phyloP scores from a whole-genome alignment of 768 basidiomycete genomes.

The Coprinellus micaceus region DNA sequence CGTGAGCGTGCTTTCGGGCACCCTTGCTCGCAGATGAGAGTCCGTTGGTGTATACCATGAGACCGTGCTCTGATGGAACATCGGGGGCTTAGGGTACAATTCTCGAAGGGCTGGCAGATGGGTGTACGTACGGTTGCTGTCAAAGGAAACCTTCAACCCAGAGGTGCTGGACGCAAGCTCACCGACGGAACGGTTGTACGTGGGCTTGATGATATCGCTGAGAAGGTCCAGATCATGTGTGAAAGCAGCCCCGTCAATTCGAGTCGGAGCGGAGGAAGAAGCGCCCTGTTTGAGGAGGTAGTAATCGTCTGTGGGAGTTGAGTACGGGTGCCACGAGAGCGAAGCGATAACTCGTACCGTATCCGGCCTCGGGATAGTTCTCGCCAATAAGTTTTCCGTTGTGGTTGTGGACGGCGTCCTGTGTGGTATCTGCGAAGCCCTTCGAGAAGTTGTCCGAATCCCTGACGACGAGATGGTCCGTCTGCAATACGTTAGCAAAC shows the following conservation, averaged over 20 bases:
- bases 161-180: slow-evolving; percentile 54
- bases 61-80: slow-evolving; percentile 53
- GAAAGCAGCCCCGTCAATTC: slow-evolving; percentile 43
- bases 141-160: slow-evolving; percentile 58
- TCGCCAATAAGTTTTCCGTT: slow-evolving; percentile 52
- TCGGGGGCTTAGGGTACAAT: too few relatives aligned
- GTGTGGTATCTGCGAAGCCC: slow-evolving; percentile 46
- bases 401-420: slow-evolving; percentile 49
- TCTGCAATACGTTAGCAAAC: slow-evolving; percentile 27
- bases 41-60: slow-evolving; percentile 73
- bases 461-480: slow-evolving; percentile 52
- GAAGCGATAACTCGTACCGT: slow-evolving; percentile 41
- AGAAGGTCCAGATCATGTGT: slow-evolving; percentile 43
- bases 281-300: slow-evolving; percentile 48
- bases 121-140: slow-evolving; percentile 62
- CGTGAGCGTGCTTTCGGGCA: slow-evolving; percentile 70
- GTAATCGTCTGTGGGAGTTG: slow-evolving; percentile 52
- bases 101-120: slow-evolving; percentile 1
- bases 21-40: slow-evolving; percentile 44
- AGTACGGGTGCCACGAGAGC: neutral
- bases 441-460: slow-evolving; percentile 48
- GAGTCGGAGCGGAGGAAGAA: slow-evolving; percentile 39
- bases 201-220: slow-evolving; percentile 35
- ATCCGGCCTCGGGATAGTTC: slow-evolving; percentile 52
- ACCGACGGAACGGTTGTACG: slow-evolving; percentile 41